Evolutionary conservation across 345 rosid genomes (phyloP), one percentile per base, ranked within the genome.

Genomic region (Syzygium aromaticum): DNA sequence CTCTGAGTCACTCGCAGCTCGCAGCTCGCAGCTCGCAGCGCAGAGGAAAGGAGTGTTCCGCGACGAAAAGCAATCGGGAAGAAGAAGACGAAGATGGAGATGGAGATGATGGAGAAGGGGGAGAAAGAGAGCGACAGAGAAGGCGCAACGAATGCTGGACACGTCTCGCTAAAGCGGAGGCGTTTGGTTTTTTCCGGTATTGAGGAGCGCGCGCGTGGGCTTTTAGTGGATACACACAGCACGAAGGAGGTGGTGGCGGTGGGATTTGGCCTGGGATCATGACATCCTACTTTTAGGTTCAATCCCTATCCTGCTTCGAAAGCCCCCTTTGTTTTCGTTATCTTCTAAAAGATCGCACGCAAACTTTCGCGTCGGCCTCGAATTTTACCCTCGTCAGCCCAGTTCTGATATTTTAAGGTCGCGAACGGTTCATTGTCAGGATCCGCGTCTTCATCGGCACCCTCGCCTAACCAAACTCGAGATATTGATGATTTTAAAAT

Each of bases 221-320:
- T 9, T 56, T 9, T 23, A 21, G 61, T 56, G n/a, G n/a, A 8
- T 9, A 3, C 57, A 7, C 57, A 21, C 46, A 1, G 25, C 57
- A 54, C 57, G 8, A 53, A 43, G 77, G 40, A 2, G 43, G 23
- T 7, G 33, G 67, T 6, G 67, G 67, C 7, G 54, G 54, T 6
- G 21, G 46, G 46, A 43, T 43, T 43, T 6, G 46, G 46, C 46
- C 46, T 43, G 46, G 46, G 46, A 43, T 43, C 7, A 43, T 43
- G 7, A 43, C 46, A 43, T 43, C 46, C 46, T 43, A 6, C 25
- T 57, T 56, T 23, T 56, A 56, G n/a, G 0, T 56, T 23, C 0
- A 9, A 0, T 23, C n/a, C 0, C 4, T 0, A 56, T 56, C 6
- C 0, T 56, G 61, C 0, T 56, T 43, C 46, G 7, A 5, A 43